Evolutionary conservation across 1,284 basidiomycete species (phyloP).

Genomic region (Apiotrichum porosum): DNA sequence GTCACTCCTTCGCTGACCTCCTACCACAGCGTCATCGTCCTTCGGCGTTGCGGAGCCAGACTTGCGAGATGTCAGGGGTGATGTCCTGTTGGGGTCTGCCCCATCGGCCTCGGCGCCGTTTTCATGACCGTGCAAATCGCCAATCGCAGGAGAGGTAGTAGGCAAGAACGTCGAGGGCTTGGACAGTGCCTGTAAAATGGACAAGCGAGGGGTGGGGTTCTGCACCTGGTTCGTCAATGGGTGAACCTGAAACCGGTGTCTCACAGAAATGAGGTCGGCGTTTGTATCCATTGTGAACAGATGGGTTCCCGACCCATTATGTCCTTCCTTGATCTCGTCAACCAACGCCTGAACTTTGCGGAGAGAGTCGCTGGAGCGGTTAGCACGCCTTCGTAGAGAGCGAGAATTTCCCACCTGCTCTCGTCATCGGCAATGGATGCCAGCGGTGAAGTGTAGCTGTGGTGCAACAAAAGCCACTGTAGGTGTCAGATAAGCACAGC

Average conservation of each 20-base stretch:
- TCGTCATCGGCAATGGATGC: conserved; percentile 5
- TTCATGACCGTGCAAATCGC: no score
- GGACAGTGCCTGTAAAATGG: conserved; percentile 13
- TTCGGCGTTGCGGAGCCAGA: no score
- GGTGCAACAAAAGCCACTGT: conserved; percentile 32
- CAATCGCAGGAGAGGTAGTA: no score
- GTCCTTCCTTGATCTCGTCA: background rate
- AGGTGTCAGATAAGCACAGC: background rate
- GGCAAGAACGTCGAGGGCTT: conserved; percentile 8
- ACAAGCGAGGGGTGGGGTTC: conserved; percentile 17
- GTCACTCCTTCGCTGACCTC: no score
- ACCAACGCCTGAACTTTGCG: background rate
- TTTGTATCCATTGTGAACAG: conserved; percentile 18
- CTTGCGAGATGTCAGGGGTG: no score
- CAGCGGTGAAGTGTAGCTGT: conserved; percentile 30
- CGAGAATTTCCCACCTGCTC: background rate
- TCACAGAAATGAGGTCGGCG: conserved; percentile 17
- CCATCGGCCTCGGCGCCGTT: no score
- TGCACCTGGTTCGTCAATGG: conserved; percentile 1
- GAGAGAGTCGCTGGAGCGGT: background rate
- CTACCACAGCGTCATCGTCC: no score
- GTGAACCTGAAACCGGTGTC: background rate
- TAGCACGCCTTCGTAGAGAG: background rate
- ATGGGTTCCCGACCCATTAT: conserved; percentile 12
- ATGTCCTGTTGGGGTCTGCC: no score